Base-by-base conservation (phyloP, 768 basidiomycete species). In the Saitozyma podzolica region DNA sequence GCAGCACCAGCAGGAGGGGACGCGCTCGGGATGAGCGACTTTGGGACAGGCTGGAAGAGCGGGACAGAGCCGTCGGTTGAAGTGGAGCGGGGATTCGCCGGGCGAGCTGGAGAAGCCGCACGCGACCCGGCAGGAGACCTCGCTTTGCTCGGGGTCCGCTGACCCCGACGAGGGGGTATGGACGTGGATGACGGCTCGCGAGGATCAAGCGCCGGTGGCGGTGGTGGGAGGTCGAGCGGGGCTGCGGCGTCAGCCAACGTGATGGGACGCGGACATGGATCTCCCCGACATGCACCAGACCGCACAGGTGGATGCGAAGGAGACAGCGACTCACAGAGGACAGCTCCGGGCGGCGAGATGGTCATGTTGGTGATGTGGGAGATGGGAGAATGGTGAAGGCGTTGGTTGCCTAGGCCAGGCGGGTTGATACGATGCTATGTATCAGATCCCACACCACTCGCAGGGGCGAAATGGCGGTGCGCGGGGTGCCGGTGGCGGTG, bases 221-320 rank as follows among this genome's bases (percentile, higher is more conserved):
- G 74, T 8, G 76, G 74, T 19, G 76, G 73, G 8, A 75, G 61
- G 62, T 73, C 70, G 16, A 66, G 64, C 1, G 72, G 66, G n/a
- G 76, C 72, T 77, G 50, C 10, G 41, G 52, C 3, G 53, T 59
- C 47, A 62, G 47, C 43, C n/a, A 8, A 50, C 39, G 37, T 8
- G 54, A 20, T 20, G 56, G 29, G n/a, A 48, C 11, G 52, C 52
- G 29, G 29, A 29, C 29, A 29, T 29, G 29, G 29, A 29, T 29
- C 29, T 29, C 2, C 29, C 29, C 2, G 29, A 5, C 29, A 29
- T 29, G 29, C 29, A 29, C 2, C 29, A 29, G 2, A 2, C 2
- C 2, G 29, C 29, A 29, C 29, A 29, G 29, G 29, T 5, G 29
- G 29, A 29, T 29, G 29, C 29, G 29, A 29, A 29, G 29, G 29